These are phyloP conservation scores for Penicillium diatomitis DNA, from an alignment of 495 filamentous ascomycete genomes.

Conservation along the genomic window DNA sequence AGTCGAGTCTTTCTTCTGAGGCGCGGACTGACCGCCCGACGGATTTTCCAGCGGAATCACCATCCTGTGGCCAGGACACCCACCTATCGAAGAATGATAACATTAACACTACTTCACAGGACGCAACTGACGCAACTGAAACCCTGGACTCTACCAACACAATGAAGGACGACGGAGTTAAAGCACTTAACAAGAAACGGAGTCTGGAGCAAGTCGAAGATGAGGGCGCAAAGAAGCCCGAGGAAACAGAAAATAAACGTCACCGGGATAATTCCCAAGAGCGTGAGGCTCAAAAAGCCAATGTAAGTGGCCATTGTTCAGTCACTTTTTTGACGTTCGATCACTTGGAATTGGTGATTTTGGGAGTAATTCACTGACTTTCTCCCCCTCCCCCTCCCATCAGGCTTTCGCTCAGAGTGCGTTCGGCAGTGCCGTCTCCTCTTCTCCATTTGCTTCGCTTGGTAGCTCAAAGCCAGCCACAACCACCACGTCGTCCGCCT, in stretches of 20 bases:
- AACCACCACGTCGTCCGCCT: background rate
- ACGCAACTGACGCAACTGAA: conserved; percentile 2
- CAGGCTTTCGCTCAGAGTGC: conserved; percentile 35
- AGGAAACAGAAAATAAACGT: conserved; percentile 35
- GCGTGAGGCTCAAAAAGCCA: conserved; percentile 6
- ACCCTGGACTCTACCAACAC: background rate
- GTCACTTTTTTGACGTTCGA: too few relatives aligned
- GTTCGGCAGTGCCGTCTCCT: conserved; percentile 43
- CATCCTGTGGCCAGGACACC: background rate
- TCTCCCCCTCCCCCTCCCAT: background rate
- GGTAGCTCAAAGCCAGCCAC: conserved; percentile 14
- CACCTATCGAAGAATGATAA: conserved; percentile 4
- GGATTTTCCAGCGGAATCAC: background rate
- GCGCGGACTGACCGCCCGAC: background rate
- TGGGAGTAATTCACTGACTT: too few relatives aligned
- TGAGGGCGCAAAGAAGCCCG: conserved; percentile 19
- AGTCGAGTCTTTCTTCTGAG: background rate
- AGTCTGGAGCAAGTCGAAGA: conserved; percentile 44
- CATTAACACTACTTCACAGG: conserved; percentile 7
- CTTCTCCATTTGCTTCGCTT: conserved; percentile 43
- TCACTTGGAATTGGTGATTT: too few relatives aligned
- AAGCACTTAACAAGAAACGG: conserved; percentile 38
- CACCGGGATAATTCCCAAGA: conserved; percentile 39
- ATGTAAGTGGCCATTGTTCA: conserved; percentile 2
- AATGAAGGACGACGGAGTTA: conserved; percentile 10